Base-by-base conservation (phyloP, 1,284 basidiomycete genomes). In the Puccinia hordei region DNA sequence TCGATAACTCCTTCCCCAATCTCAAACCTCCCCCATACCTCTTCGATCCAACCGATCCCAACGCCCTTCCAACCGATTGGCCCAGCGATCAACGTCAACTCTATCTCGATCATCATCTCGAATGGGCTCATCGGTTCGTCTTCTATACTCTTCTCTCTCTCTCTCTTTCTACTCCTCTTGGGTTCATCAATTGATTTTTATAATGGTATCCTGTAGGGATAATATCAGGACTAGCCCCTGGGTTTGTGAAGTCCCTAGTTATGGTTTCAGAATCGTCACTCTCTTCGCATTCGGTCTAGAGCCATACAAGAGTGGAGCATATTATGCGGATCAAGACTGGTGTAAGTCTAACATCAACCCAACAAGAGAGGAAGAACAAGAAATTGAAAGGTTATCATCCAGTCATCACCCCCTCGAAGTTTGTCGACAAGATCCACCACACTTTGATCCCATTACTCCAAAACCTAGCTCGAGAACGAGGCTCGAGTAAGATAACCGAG, bases 201-300 rank as follows among this genome's bases (percentile, higher is more conserved):
- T 38, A 4, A 12, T 3, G 3, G 12, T 22, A 15, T 49, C 13
- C 1, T n/a, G 2, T 22, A 77, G 75, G n/a, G 75, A 77, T 30
- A 77, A 77, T 22, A 77, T 77, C 53, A 63, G 75, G 19, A 79
- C 76, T 4, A 79, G 68, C 22, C 76, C 76, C n/a, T 72, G 76
- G 76, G 44, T 79, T 19, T 79, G 76, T 19, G 76, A 79, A 33
- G 68, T 79, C 9, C 76, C 76, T 22, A 79, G 41, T 10, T 79
- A 79, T 59, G 76, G 76, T 1, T 79, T 79, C 57, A 41, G 53
- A 22, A 72, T 79, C 41, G 46, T 79, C 13, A 79, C 51, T 13
- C 19, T 79, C 3, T 79, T 79, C 66, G 57, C 35, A 0, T 79
- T 59, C 27, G 76, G 76, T 3, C n/a, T 79, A 0, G 76, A 79